Evolutionary conservation across 805 yeast genomes (phyloP).

Genomic region (Starmerella vitae): DNA sequence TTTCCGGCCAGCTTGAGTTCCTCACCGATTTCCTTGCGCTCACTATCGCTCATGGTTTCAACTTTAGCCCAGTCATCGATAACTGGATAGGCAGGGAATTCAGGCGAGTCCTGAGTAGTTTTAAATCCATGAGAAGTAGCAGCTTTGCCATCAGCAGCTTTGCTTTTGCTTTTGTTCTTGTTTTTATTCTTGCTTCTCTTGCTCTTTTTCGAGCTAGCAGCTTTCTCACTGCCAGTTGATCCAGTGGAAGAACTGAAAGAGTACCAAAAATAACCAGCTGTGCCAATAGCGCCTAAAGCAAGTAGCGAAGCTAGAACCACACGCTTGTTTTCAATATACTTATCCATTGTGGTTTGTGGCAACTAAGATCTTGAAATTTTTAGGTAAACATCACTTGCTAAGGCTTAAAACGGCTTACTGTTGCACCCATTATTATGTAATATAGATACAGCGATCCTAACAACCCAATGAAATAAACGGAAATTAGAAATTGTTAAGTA

Average conservation of each 20-base stretch:
- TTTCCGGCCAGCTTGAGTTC: constrained; percentile 87
- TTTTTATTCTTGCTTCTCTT: constrained; percentile 13
- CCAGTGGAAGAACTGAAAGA: constrained; percentile 1
- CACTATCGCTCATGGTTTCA: constrained; percentile 17
- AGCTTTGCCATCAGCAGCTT: constrained; percentile 24
- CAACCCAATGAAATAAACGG: too few relatives aligned
- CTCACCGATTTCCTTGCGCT: constrained; percentile 42
- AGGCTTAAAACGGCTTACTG: too few relatives aligned
- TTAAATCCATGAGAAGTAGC: constrained; percentile 21
- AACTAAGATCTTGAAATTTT: too few relatives aligned
- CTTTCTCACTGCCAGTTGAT: constrained; percentile 26
- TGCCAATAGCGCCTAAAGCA: constrained; percentile 50
- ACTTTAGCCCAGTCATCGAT: constrained; percentile 23
- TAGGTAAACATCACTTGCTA: too few relatives aligned
- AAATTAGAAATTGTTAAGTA: too few relatives aligned
- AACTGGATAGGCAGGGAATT: constrained; percentile 27
- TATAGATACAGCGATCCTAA: too few relatives aligned
- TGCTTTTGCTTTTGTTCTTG: constrained; percentile 38
- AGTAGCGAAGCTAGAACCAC: constrained; percentile 51
- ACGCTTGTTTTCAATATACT: constrained; percentile 39
- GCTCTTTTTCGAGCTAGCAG: constrained; percentile 1
- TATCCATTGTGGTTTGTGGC: too few relatives aligned
- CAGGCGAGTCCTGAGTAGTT: constrained; percentile 16
- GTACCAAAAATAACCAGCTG: constrained; percentile 39
- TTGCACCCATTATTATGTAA: too few relatives aligned